Evolutionary conservation across 495 filamentous ascomycete species (phyloP).

Genomic region (Penicillium flavigenum): DNA sequence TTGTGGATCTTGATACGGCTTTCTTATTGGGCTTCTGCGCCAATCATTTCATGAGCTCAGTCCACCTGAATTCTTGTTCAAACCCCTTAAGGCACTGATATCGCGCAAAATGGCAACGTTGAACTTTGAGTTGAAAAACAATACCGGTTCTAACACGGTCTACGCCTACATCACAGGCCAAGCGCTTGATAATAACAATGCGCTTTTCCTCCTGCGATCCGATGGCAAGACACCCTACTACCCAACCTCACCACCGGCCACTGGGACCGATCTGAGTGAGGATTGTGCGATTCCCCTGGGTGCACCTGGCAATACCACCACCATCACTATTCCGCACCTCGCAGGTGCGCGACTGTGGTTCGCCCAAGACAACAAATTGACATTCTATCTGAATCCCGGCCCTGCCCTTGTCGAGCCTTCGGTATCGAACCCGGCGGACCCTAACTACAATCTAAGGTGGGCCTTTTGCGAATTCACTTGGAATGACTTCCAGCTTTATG

Average conservation of each 20-base stretch:
- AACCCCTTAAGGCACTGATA: background rate
- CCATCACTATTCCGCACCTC: conserved; percentile 64
- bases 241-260: conserved; percentile 49
- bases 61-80: conserved; percentile 1
- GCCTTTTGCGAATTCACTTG: conserved; percentile 75
- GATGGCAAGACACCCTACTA: conserved; percentile 59
- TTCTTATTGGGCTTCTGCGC: conserved; percentile 10
- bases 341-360: conserved; percentile 73
- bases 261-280: conserved; percentile 42
- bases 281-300: conserved; percentile 66
- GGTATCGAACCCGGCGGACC: conserved; percentile 62
- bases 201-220: conserved; percentile 59
- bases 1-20: conserved; percentile 13
- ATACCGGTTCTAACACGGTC: conserved; percentile 57
- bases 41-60: conserved; percentile 6
- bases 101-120: conserved; percentile 44
- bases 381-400: conserved; percentile 68
- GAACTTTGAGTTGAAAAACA: conserved; percentile 61
- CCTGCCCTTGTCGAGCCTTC: conserved; percentile 70
- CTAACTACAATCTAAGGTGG: conserved; percentile 65
- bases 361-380: conserved; percentile 56
- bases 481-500: conserved; percentile 65
- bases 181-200: conserved; percentile 59
- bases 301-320: conserved; percentile 54
- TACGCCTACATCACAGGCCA: conserved; percentile 72